phyloP scores from a whole-genome alignment of 2,329 filamentous ascomycete species.

The Chaetomium globosum region DNA sequence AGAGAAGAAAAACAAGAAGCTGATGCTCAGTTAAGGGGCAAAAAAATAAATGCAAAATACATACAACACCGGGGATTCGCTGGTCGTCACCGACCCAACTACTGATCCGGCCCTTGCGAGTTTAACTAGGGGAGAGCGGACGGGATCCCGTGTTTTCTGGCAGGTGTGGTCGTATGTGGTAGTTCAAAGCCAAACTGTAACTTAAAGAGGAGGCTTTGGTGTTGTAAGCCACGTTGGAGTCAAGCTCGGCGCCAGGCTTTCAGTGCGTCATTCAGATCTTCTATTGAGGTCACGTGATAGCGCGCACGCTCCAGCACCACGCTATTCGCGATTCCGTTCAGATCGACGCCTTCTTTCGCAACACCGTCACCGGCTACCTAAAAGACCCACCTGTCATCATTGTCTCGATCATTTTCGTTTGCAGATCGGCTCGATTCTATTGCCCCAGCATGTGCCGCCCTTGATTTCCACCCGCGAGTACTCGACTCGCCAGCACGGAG shows the following conservation, averaged over 20 bases:
- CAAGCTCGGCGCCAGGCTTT: not conserved
- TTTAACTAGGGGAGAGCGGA: too few species aligned
- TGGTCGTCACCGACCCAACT: too few species aligned
- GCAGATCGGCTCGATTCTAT: not conserved
- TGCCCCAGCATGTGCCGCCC: not conserved
- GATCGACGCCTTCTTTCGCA: not conserved
- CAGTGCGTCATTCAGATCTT: constrained; percentile 9
- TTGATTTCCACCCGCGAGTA: not conserved
- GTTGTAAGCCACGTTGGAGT: too few species aligned
- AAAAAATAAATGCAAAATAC: too few species aligned
- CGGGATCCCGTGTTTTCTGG: too few species aligned
- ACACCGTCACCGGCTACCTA: constrained; percentile 13
- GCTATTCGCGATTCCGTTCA: constrained; percentile 3
- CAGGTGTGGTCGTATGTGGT: too few species aligned
- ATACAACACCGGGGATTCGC: too few species aligned
- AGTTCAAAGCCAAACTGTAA: too few species aligned
- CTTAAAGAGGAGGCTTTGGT: too few species aligned
- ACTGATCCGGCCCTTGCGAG: too few species aligned
- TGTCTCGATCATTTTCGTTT: not conserved
- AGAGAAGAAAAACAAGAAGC: too few species aligned
- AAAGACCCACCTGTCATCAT: not conserved
- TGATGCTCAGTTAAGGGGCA: too few species aligned
- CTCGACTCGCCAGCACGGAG: not conserved
- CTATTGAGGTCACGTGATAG: constrained; percentile 29
- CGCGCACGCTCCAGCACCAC: constrained; percentile 18